Evolutionary conservation across 768 basidiomycete genomes (phyloP), one percentile per base, ranked within the genome.

Genomic region (Agrocybe pediades): DNA sequence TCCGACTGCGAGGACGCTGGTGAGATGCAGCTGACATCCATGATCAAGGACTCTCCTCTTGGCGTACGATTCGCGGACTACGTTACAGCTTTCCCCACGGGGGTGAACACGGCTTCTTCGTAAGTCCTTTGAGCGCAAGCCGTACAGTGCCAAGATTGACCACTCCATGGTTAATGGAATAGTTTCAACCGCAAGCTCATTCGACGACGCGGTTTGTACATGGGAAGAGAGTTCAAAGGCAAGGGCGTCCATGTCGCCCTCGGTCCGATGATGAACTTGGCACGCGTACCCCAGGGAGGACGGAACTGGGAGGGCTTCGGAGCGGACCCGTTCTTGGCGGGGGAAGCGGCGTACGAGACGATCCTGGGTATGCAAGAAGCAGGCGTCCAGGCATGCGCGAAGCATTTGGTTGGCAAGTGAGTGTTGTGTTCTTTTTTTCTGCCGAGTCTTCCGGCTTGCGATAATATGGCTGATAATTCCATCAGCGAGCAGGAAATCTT

Each of bases 271-370:
- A 94, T 92, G 85, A 94, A 95, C 66, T 82, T 95, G 74, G 90
- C 87, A 1, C 83, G 90, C n/a, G 70, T 87, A 17, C 85, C 89
- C 2, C 76, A 82, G 58, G 92, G 88, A 6, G 95, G 95, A 16
- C 77, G 95, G 24, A 93, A 95, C 69, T 96, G 92, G 91, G 95
- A 96, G 76, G 92, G 92, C 17, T 95, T 94, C 53, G 93, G 94
- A 24, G 92, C 82, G 7, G 95, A 97, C 67, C 95, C 95, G 0
- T 96, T 84, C 72, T 74, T 96, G 15, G 62, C 82, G n/a, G 92
- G 95, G 9, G 92, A 91, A 64, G 75, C 77, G 1, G 81, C 86
- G 5, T 88, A 85, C 53, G 89, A 93, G 68, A 95, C 92, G 0
- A 82, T 95, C 48, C 71, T 90, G n/a, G 94, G 94, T 7, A 69